phyloP scores from a whole-genome alignment of 768 basidiomycete species.

The Cystofilobasidium macerans region DNA sequence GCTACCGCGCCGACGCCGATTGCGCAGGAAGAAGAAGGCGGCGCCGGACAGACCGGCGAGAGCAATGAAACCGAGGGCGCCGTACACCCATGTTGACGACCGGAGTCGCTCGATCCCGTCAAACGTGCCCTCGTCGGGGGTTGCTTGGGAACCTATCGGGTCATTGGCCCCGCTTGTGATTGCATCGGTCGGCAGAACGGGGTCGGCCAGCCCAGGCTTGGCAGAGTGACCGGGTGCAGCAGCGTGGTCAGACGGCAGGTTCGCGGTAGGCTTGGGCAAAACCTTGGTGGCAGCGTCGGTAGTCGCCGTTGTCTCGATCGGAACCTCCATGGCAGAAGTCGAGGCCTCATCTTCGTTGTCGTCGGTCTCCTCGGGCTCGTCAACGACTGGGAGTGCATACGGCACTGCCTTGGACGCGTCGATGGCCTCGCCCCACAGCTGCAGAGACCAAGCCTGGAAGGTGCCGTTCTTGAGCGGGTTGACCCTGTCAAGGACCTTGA shows the following conservation, averaged over 20 bases:
- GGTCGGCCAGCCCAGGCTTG: slow-evolving; percentile 45
- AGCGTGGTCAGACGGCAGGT: slow-evolving; percentile 78
- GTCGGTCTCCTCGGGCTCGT: slow-evolving; percentile 29
- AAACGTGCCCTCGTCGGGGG: slow-evolving; percentile 35
- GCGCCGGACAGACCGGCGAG: slow-evolving; percentile 55
- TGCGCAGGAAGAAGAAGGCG: slow-evolving; percentile 65
- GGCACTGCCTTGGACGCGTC: slow-evolving; percentile 56
- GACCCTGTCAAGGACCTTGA: slow-evolving; percentile 69
- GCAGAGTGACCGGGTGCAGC: slow-evolving; percentile 65
- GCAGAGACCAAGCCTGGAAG: slow-evolving; percentile 85
- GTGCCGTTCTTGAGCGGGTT: slow-evolving; percentile 49
- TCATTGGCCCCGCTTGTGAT: slow-evolving; percentile 28
- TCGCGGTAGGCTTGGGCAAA: slow-evolving; percentile 71
- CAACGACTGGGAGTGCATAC: slow-evolving; percentile 40
- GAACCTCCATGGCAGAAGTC: slow-evolving; percentile 2
- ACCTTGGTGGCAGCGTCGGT: slow-evolving; percentile 47
- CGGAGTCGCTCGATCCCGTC: slow-evolving; percentile 44
- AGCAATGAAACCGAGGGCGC: slow-evolving; percentile 64
- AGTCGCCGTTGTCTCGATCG: slow-evolving; percentile 33
- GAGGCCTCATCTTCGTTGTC: slow-evolving; percentile 34
- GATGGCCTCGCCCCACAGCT: slow-evolving; percentile 77
- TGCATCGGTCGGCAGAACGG: slow-evolving; percentile 24
- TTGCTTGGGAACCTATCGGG: slow-evolving; percentile 28
- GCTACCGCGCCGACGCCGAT: slow-evolving; percentile 38
- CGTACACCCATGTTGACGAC: slow-evolving; percentile 77